Base-by-base conservation (phyloP, 768 basidiomycete genomes). In the Chalciporus chontae region DNA sequence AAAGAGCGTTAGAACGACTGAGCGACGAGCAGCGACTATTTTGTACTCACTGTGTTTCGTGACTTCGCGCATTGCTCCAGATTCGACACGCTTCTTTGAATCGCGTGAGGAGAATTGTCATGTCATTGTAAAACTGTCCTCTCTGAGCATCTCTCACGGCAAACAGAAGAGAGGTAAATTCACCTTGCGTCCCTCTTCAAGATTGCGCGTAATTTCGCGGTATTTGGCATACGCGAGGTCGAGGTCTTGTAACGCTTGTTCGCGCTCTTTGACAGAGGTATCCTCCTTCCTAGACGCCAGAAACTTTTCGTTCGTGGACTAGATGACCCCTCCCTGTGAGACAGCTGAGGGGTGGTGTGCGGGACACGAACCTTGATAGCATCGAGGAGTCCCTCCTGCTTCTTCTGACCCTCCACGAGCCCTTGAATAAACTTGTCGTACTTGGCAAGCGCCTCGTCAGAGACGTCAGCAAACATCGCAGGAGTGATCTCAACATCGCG, bases 161-260 rank as follows among this genome's bases (percentile, higher is more conserved):
- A 15, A 43, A 43, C 32, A 14, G 39, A 19, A 29, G 10, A 6
- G 37, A 21, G 3, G 23, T 21, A 27, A 29, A 23, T 54, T 13
- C 57, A 87, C 92, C 73, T 90, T 87, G 59, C 88, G 76, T 5
- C 94, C 94, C 63, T 98, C 95, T 36, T 89, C 84, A 6, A 96
- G 71, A 67, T 98, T 94, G 43, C 80, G 78, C 2, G 74, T 76
- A 13, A 96, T 87, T 64, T 97, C 94, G 47, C 78, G 75, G 67
- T 93, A 96, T 61, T 91, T 92, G 69, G 84, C 84, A 68, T 89
- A 89, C 0, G 94, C 90, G 10, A 85, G 67, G 55, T 95, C 91
- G 38, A 95, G 80, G 11, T 82, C 80, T 62, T 91, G 90, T 23
- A 98, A 68, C 0, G 85, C 88, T 51, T 78, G 73, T 69, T 95